Base-by-base conservation (phyloP, 129 eudicot species). In the Oenanthe sinensis region DNA sequence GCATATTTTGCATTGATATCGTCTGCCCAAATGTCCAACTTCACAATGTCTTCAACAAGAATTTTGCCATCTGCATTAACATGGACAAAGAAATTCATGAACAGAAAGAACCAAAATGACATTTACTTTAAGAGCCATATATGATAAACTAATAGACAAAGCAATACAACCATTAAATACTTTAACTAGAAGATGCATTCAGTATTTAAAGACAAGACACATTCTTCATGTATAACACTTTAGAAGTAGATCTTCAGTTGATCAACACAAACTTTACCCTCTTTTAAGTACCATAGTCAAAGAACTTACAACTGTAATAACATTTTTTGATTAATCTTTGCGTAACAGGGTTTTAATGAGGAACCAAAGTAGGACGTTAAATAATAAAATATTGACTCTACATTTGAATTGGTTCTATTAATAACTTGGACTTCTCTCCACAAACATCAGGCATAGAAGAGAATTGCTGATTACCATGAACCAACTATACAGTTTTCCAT, bases 41-140 rank as follows among this genome's bases (percentile, higher is more conserved):
- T 92, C 77, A 95, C 93, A 69, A 95, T 90, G 82, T 95, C 99
- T 88, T 92, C 95, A 82, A 90, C 99, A n/a, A 90, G 94, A 76
- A 95, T 92, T 87, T 95, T 95, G n/a, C 99, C 99, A 28, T 95
- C 99, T 95, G 96, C 78, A 79, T 80, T 81, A 80, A 74, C 28
- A 17, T 44, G 3, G 70, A 77, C 36, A 19, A 75, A 60, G 30
- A 63, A 39, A 71, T 74, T 62, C 49, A 72, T 20, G 54, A 44
- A 70, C 73, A 24, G 12, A 13, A 44, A 17, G 39, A 73, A 43
- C 40, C 20, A 73, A 73, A 73, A 13, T 44, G 50, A 14, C 28
- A 42, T 42, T n/a, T 43, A 42, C 50, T 20, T 42, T 22, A 10
- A 4, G 6, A 45, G 24, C n/a, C 17, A n/a, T 8, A 8, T 22